These are phyloP conservation scores for Leptosphaerulina australis DNA, from an alignment of 2,329 filamentous ascomycete species.

Conservation along the genomic window DNA sequence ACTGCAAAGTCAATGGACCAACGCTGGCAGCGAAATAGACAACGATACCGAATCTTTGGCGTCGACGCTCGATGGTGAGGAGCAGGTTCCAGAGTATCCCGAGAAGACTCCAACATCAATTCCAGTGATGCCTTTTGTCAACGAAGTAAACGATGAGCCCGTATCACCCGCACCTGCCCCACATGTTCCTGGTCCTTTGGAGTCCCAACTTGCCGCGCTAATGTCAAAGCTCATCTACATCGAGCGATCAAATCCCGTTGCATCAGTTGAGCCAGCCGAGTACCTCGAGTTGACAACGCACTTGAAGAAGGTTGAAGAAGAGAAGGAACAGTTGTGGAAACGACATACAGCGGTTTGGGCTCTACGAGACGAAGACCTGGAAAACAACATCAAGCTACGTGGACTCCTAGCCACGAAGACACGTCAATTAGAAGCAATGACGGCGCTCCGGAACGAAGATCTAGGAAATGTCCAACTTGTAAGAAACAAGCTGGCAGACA, in stretches of 20 bases:
- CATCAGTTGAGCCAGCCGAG: conserved; percentile 48
- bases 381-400: conserved; percentile 53
- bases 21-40: conserved; percentile 19
- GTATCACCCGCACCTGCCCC: conserved; percentile 26
- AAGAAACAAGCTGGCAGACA: conserved; percentile 49
- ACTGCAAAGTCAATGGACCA: conserved; percentile 10
- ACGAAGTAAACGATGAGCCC: conserved; percentile 26
- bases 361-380: conserved; percentile 52
- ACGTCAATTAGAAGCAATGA: conserved; percentile 49
- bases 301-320: conserved; percentile 44
- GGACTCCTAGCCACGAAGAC: conserved; percentile 49
- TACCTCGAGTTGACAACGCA: conserved; percentile 40
- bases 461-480: conserved; percentile 50
- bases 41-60: conserved; percentile 41
- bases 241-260: conserved; percentile 42
- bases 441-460: conserved; percentile 51
- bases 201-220: conserved; percentile 45
- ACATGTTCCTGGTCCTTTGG: conserved; percentile 44
- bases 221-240: conserved; percentile 49
- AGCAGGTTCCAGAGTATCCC: conserved; percentile 33
- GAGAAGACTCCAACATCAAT: conserved; percentile 39
- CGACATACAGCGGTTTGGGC: conserved; percentile 51
- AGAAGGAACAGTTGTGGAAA: conserved; percentile 46
- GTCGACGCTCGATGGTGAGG: conserved; percentile 42
- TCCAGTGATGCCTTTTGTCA: conserved; percentile 19